Percentiles rank a stretch among this genome's conserved stretches.
Evolutionary conservation across 345 rosid genomes (phyloP).

Genomic region (Trapa incisa): DNA sequence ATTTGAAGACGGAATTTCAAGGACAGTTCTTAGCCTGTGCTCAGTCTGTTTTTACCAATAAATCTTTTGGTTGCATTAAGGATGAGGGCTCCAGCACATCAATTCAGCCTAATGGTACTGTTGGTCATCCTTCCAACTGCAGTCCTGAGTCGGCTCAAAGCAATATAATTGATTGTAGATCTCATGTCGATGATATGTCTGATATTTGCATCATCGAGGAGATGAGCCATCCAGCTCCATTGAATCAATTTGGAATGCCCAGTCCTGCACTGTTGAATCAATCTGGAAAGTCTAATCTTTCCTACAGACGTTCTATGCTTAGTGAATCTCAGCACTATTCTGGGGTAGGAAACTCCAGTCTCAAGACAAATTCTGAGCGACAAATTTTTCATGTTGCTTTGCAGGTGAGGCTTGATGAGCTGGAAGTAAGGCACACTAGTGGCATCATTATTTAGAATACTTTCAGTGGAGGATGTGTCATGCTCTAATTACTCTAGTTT

Average conservation of each 20-base stretch:
- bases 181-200: constrained; percentile 51
- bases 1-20: constrained; percentile 21
- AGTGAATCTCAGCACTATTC: constrained; percentile 21
- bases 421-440: background rate
- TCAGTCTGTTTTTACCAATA: constrained; percentile 19
- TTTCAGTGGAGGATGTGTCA: background rate
- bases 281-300: constrained; percentile 18
- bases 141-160: constrained; percentile 65
- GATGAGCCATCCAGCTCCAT: constrained; percentile 41
- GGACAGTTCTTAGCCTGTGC: constrained; percentile 20
- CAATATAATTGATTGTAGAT: constrained; percentile 43
- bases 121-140: constrained; percentile 27
- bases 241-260: constrained; percentile 21
- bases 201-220: constrained; percentile 74
- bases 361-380: constrained; percentile 39
- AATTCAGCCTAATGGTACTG: constrained; percentile 21
- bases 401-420: constrained; percentile 41
- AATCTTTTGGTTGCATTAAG: constrained; percentile 15
- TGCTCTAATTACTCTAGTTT: background rate
- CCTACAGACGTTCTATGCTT: constrained; percentile 12
- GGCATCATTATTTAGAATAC: background rate
- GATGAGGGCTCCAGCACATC: constrained; percentile 26
- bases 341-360: constrained; percentile 29
- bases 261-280: constrained; percentile 22
- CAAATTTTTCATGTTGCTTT: constrained; percentile 51